Evolutionary conservation across 2,329 filamentous ascomycete species (phyloP).

Genomic region (Sclerotinia sclerotiorum): DNA sequence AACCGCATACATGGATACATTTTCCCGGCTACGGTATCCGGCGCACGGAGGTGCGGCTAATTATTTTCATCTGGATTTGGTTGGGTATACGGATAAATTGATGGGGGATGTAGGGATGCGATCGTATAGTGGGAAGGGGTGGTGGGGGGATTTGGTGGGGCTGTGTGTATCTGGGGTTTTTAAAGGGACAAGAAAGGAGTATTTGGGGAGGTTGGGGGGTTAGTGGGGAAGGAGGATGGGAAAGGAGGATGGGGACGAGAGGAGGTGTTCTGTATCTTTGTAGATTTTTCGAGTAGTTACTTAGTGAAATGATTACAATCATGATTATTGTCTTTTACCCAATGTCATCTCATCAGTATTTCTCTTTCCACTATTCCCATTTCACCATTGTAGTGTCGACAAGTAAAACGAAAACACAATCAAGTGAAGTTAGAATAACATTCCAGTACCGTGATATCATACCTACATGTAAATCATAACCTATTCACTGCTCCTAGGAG

Average conservation of each 20-base stretch:
- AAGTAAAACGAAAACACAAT: no score
- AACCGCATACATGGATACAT: constrained; percentile 16
- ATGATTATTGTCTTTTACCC: background rate
- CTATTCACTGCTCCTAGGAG: no score
- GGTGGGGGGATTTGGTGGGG: background rate
- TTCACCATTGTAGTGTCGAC: no score
- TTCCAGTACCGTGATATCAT: no score
- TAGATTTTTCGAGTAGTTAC: background rate
- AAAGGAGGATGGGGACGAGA: no score
- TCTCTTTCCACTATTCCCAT: no score
- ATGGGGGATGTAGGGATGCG: constrained; percentile 7
- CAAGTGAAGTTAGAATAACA: no score
- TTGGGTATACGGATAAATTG: constrained; percentile 20
- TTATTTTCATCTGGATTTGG: constrained; percentile 17
- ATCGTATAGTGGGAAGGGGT: constrained; percentile 1
- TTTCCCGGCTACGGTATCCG: constrained; percentile 23
- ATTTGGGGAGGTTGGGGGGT: background rate
- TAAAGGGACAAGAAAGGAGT: background rate
- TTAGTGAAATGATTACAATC: background rate
- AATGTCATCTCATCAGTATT: background rate
- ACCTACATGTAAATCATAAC: no score
- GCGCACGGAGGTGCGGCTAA: constrained; percentile 10
- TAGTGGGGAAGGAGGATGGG: no score
- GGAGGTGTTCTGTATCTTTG: no score
- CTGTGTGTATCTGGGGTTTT: constrained; percentile 11